Evolutionary conservation across 805 yeast species (phyloP).

Genomic region (Kodamaea laetipori): DNA sequence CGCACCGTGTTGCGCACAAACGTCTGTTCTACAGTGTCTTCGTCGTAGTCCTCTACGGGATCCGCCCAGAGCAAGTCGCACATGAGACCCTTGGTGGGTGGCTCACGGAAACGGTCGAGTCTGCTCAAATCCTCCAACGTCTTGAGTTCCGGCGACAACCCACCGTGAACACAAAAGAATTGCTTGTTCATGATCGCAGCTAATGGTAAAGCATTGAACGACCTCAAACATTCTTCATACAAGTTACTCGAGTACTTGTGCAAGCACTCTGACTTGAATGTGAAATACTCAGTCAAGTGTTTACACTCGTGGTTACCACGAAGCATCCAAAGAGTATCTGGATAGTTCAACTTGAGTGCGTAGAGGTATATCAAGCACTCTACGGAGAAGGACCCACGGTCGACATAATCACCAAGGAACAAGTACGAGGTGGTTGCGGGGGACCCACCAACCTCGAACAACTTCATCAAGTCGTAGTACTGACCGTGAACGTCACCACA

Average conservation of each 20-base stretch:
- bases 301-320: slow-evolving; percentile 95
- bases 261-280: slow-evolving; percentile 86
- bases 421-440: slow-evolving; percentile 76
- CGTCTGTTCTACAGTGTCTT: slow-evolving; percentile 42
- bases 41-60: slow-evolving; percentile 88
- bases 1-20: slow-evolving; percentile 73
- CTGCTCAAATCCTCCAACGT: slow-evolving; percentile 66
- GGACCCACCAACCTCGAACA: slow-evolving; percentile 92
- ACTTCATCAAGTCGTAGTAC: slow-evolving; percentile 82
- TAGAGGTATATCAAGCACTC: slow-evolving; percentile 79
- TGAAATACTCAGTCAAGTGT: slow-evolving; percentile 91
- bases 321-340: slow-evolving; percentile 72
- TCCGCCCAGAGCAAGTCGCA: slow-evolving; percentile 97
- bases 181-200: slow-evolving; percentile 94
- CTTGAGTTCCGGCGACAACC: slow-evolving; percentile 82
- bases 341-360: slow-evolving; percentile 75
- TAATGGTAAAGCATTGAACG: slow-evolving; percentile 85
- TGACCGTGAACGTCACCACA: slow-evolving; percentile 99
- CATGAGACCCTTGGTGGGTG: slow-evolving; percentile 91
- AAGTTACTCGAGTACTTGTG: slow-evolving; percentile 71
- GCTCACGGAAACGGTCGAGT: slow-evolving; percentile 83
- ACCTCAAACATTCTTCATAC: slow-evolving; percentile 71
- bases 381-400: slow-evolving; percentile 87
- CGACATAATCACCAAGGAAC: slow-evolving; percentile 93
- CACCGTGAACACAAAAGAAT: slow-evolving; percentile 96